Conservation (phyloP, 306 rosid genomes). For the Abrus pulchellus region DNA sequence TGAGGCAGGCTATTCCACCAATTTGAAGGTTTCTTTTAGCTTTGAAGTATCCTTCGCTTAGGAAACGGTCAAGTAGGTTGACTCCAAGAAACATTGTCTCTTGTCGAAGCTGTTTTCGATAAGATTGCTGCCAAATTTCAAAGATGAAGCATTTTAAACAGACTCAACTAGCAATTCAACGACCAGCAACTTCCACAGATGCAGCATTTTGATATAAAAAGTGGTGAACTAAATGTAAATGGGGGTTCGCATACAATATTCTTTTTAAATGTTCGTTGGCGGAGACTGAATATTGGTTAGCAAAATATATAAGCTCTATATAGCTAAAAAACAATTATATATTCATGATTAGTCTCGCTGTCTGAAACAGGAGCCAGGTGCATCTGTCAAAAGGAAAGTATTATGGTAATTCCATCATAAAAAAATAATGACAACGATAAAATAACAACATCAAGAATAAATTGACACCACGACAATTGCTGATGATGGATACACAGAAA, state of each 20-base stretch:
- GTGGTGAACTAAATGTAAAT: neutral
- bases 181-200: neutral
- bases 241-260: neutral
- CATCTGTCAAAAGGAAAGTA: neutral
- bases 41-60: conserved; percentile 85
- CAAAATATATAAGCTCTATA: neutral
- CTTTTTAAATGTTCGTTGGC: neutral
- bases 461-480: neutral
- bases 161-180: conserved; percentile 28
- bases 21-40: conserved; percentile 66
- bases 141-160: conserved; percentile 26
- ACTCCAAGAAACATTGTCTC: conserved; percentile 92
- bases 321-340: neutral
- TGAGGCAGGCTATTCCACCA: conserved; percentile 85
- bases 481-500: neutral
- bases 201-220: conserved; percentile 14
- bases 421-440: neutral
- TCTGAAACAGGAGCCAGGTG: neutral
- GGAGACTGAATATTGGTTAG: neutral
- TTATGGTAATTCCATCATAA: neutral
- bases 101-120: conserved; percentile 66
- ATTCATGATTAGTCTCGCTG: neutral
- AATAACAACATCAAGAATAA: neutral
- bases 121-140: conserved; percentile 64
- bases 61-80: conserved; percentile 79